Percentiles rank a stretch among this genome's conserved stretches.
Conservation (phyloP, 192 early-diverging fungal species). For the Anaeromyces robustus region DNA sequence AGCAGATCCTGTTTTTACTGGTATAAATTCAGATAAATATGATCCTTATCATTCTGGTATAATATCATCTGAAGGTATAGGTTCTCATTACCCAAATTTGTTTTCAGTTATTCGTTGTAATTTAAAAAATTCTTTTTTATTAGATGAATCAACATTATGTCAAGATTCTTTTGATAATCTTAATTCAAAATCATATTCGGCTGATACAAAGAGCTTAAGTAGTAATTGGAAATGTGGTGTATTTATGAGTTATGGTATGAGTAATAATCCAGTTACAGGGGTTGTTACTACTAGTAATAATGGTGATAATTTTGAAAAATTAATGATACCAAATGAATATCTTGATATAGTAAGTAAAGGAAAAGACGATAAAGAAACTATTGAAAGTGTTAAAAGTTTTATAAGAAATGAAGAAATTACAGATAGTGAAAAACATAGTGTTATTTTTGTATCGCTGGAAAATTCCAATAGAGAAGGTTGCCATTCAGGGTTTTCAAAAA, state of each 20-base stretch:
- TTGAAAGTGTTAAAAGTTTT: too few species aligned
- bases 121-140: background rate
- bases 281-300: too few species aligned
- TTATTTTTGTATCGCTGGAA: too few species aligned
- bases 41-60: background rate
- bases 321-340: too few species aligned
- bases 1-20: background rate
- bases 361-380: too few species aligned
- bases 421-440: too few species aligned
- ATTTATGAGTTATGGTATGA: background rate
- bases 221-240: background rate
- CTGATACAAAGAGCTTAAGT: background rate
- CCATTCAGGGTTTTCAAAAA: too few species aligned
- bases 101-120: background rate
- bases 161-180: background rate
- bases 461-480: too few species aligned
- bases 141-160: background rate
- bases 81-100: background rate
- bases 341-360: too few species aligned
- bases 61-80: background rate
- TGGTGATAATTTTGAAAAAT: too few species aligned
- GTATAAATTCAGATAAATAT: background rate
- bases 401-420: too few species aligned
- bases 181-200: background rate
- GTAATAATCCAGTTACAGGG: background rate